Percentiles rank a stretch among this genome's conserved stretches.
Conservation (phyloP, 768 basidiomycete genomes). For the Mycena belliarum region DNA sequence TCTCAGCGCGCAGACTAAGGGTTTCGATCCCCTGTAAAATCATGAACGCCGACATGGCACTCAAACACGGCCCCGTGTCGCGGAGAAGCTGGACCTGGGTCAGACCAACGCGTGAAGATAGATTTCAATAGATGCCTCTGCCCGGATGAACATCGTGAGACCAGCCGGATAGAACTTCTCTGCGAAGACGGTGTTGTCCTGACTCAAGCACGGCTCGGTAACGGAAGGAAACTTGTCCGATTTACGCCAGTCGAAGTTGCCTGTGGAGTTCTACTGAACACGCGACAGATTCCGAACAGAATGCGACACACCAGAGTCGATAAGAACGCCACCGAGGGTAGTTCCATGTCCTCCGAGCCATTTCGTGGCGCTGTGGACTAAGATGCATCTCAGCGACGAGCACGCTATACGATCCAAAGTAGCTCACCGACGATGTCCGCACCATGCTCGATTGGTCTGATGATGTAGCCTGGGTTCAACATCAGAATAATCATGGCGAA, state of each 20-base stretch:
- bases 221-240: constrained; percentile 50
- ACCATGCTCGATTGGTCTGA: constrained; percentile 52
- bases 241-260: constrained; percentile 52
- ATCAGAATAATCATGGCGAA: not conserved
- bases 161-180: constrained; percentile 10
- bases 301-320: constrained; percentile 49
- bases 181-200: constrained; percentile 5
- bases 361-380: constrained; percentile 57
- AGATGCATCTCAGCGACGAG: constrained; percentile 15
- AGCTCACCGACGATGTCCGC: constrained; percentile 39
- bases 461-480: constrained; percentile 35
- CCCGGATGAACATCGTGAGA: constrained; percentile 4
- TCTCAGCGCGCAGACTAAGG: constrained; percentile 36
- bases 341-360: constrained; percentile 60
- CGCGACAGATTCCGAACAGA: not conserved
- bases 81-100: constrained; percentile 47
- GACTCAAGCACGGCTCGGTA: constrained; percentile 37
- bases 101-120: too few species aligned
- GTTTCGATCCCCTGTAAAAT: constrained; percentile 78
- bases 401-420: not conserved
- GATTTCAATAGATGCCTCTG: not conserved
- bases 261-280: constrained; percentile 13
- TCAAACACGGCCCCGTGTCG: constrained; percentile 64
- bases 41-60: constrained; percentile 73
- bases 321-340: constrained; percentile 51